phyloP scores from a whole-genome alignment of 2,329 filamentous ascomycete species.

The Fusarium clavum region DNA sequence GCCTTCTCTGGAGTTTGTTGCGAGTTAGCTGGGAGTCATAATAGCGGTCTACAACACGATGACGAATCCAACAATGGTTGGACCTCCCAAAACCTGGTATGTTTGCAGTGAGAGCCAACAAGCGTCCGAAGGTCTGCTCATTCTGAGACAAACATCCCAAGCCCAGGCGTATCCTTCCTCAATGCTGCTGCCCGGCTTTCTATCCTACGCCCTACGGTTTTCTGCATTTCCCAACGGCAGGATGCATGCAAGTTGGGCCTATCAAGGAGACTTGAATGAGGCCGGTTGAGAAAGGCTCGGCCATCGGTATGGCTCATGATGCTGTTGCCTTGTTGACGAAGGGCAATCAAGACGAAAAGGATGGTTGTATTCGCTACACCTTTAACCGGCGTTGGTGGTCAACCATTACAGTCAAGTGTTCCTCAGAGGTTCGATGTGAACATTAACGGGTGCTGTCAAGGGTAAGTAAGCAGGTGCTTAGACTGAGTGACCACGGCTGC shows the following conservation, averaged over 20 bases:
- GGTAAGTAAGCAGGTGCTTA: not conserved
- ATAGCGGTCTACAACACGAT: conserved; percentile 13
- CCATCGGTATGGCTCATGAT: not conserved
- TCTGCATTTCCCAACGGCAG: not conserved
- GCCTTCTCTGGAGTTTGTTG: not conserved
- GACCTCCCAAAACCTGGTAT: not conserved
- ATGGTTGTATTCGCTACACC: not conserved
- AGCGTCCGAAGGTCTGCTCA: not conserved
- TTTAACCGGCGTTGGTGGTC: too few relatives aligned
- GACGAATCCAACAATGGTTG: not conserved
- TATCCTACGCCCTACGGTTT: not conserved
- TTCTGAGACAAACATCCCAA: not conserved
- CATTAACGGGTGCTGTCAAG: not conserved
- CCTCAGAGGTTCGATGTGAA: too few relatives aligned
- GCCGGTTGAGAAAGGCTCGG: not conserved
- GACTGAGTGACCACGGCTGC: not conserved
- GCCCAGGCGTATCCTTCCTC: not conserved
- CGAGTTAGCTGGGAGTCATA: not conserved
- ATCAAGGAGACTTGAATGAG: not conserved
- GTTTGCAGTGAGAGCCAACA: not conserved
- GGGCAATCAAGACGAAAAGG: not conserved
- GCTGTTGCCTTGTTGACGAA: not conserved
- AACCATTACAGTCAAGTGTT: too few relatives aligned
- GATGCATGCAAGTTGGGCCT: not conserved
- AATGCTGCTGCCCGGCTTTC: not conserved